Evolutionary conservation across 1,284 basidiomycete genomes (phyloP), one percentile per base, ranked within the genome.

Genomic region (Cronartium quercuum): DNA sequence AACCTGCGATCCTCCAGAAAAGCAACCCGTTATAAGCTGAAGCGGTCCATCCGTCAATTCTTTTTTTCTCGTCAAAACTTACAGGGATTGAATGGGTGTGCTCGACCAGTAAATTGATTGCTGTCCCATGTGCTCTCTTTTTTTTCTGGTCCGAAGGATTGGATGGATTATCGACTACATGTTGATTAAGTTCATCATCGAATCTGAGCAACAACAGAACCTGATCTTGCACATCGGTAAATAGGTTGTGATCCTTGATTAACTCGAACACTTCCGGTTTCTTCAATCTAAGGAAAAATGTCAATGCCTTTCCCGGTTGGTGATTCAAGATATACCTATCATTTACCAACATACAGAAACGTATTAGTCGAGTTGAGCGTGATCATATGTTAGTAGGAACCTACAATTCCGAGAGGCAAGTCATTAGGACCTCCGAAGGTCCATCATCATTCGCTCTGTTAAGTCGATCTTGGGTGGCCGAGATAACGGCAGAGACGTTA

Each of bases 11-110:
- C 42, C 21, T 21, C 71, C 1, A 44, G 13, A 35, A 71, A 70
- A 75, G 76, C 47, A 24, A 41, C 21, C 51, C 12, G 7, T 73
- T 41, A 35, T 65, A 38, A 61, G 24, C 55, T 24, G 62, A 10
- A 10, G 18, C 35, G 1, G 29, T 40, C 29, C 29, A 65, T 24
- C 1, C 21, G 24, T 64, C 21, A 3, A 68, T 29, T 13, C 35
- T 2, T 2, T 21, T 12, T 37, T 57, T 15, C 12, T 63, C 29
- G 55, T 34, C 15, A 60, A 1, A 6, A 83, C 89, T 78, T 77
- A 93, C 94, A 4, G 94, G 93, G 80, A 99, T 97, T 13, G 95
- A 94, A 80, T 96, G 91, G 0, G 91, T 91, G 81, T 98, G 93
- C 78, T 98, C 90, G 7, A 98, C 94, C 18, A 99, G 86, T 61